Conservation (phyloP, 31 red algal species). For the Odonthalia washingtoniensis region DNA sequence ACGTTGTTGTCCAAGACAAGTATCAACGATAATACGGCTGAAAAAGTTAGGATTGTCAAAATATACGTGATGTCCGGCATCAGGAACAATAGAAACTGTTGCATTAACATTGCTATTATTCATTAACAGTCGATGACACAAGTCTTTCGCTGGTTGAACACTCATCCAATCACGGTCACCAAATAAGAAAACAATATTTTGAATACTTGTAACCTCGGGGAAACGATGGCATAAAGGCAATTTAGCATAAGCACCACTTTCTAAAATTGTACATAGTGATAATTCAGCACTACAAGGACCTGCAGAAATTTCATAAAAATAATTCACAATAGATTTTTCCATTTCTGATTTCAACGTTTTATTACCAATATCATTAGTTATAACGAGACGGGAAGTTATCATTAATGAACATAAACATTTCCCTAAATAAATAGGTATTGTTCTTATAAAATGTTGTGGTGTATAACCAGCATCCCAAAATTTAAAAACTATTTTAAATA, state of each 20-base stretch:
- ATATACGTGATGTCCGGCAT: conserved; percentile 76
- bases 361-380: neutral
- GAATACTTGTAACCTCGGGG: conserved; percentile 13
- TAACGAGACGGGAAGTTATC: conserved; percentile 42
- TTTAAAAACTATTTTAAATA: conserved; percentile 52
- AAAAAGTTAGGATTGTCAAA: conserved; percentile 66
- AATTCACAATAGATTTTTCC: conserved; percentile 56
- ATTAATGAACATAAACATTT: conserved; percentile 17
- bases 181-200: conserved; percentile 80
- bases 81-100: conserved; percentile 36
- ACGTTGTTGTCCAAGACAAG: too few species aligned
- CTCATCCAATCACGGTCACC: conserved; percentile 96
- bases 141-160: conserved; percentile 25
- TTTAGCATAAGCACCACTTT: conserved; percentile 83
- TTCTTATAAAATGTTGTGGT: conserved; percentile 66
- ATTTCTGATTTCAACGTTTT: too few species aligned
- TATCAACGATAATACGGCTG: too few species aligned
- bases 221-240: conserved; percentile 47
- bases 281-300: conserved; percentile 57
- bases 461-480: conserved; percentile 71
- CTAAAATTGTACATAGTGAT: conserved; percentile 66
- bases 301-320: conserved; percentile 66
- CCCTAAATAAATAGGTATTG: conserved; percentile 27
- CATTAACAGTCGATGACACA: conserved; percentile 44
- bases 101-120: conserved; percentile 41